Evolutionary conservation across 129 eudicot genomes (phyloP).

Genomic region (Arctium minus): DNA sequence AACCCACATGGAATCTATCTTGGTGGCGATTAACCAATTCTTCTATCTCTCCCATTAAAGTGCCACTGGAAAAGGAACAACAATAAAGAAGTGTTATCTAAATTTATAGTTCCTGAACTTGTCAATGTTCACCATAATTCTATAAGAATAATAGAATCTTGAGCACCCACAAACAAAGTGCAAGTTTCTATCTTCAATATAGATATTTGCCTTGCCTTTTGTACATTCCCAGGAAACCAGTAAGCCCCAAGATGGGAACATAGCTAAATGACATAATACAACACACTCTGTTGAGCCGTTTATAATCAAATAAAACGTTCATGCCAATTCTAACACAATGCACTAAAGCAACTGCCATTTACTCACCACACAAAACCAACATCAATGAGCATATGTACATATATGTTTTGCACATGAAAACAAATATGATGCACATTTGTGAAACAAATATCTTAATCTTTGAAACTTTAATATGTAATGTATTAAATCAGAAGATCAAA

Average conservation of each 20-base stretch:
- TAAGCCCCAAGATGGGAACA: neutral
- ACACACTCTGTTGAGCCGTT: neutral
- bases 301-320: neutral
- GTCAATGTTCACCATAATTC: neutral
- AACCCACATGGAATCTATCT: conserved; percentile 67
- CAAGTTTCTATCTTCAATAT: neutral
- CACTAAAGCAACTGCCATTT: neutral
- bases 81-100: neutral
- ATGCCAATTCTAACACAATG: neutral
- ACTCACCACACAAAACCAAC: neutral
- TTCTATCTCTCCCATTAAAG: conserved; percentile 82
- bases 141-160: neutral
- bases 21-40: conserved; percentile 84
- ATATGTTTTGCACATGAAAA: neutral
- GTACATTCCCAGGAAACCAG: neutral
- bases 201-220: neutral
- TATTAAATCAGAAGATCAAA: neutral
- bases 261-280: neutral
- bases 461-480: neutral
- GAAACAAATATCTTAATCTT: neutral
- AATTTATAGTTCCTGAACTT: neutral
- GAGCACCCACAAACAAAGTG: neutral
- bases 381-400: neutral
- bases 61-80: conserved; percentile 40
- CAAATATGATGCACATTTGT: neutral